A percentile compares a stretch with the other conserved stretches of the same genome.
Conservation (phyloP, 371 early-diverging fungal species). For the Mucor racemosus region DNA sequence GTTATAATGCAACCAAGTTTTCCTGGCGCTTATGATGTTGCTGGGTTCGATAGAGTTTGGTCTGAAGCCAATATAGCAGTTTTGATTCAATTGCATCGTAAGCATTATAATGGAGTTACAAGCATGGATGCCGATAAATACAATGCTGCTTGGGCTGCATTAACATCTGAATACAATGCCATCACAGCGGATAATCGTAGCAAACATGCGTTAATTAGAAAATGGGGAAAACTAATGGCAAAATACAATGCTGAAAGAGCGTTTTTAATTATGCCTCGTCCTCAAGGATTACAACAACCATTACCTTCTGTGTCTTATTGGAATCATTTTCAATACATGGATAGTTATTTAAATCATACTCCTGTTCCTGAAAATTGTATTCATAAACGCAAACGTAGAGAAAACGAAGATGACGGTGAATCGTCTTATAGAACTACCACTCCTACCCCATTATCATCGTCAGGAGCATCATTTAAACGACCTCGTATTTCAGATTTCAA, state of each 20-base stretch:
- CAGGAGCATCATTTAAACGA: background rate
- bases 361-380: slow-evolving; percentile 13
- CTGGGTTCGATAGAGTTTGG: slow-evolving; percentile 2
- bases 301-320: slow-evolving; percentile 13
- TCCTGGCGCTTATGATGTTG: background rate
- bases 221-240: slow-evolving; percentile 11
- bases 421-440: background rate
- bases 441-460: background rate
- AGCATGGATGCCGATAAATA: background rate
- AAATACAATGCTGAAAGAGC: slow-evolving; percentile 21
- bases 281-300: background rate
- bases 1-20: background rate
- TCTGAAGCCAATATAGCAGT: slow-evolving; percentile 19
- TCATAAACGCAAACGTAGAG: background rate
- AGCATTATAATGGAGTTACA: slow-evolving; percentile 1
- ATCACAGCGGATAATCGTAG: slow-evolving; percentile 12
- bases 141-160: background rate
- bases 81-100: slow-evolving; percentile 15
- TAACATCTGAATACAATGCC: slow-evolving; percentile 13
- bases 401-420: background rate
- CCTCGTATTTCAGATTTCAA: background rate
- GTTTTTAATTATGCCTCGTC: slow-evolving; percentile 6
- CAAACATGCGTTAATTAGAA: background rate
- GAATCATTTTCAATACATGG: slow-evolving; percentile 23
- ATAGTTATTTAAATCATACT: slow-evolving; percentile 11